Evolutionary conservation across 1,284 basidiomycete genomes (phyloP).

Genomic region (Polyporus tsugae): DNA sequence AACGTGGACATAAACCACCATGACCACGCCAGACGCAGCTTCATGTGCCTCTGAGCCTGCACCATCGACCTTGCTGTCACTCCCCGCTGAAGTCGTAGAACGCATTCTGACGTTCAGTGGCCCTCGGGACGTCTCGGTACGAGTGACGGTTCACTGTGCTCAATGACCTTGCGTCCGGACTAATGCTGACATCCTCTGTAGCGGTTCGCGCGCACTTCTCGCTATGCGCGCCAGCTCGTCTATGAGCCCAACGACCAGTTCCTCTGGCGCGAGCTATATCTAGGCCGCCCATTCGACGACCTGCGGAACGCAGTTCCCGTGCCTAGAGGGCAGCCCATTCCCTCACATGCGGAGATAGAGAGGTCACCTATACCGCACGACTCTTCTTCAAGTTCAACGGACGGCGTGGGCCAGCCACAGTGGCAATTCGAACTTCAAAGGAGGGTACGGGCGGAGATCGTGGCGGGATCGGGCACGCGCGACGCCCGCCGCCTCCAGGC

Average conservation of each 20-base stretch:
- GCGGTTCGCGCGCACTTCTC: slow-evolving; percentile 62
- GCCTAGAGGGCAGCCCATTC: slow-evolving; percentile 7
- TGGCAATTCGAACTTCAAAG: slow-evolving; percentile 45
- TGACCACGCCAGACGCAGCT: background rate
- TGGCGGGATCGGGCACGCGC: slow-evolving; percentile 31
- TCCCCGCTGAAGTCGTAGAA: slow-evolving; percentile 67
- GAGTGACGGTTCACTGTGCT: background rate
- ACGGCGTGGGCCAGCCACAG: background rate
- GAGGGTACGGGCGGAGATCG: slow-evolving; percentile 40
- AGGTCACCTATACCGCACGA: background rate
- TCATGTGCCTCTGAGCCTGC: background rate
- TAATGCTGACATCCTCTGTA: slow-evolving; percentile 9
- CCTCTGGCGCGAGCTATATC: slow-evolving; percentile 71
- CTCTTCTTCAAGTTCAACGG: background rate
- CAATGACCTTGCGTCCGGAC: background rate
- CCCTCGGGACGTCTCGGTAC: slow-evolving; percentile 58
- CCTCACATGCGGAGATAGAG: background rate
- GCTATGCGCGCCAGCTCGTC: slow-evolving; percentile 53
- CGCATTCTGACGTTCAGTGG: slow-evolving; percentile 61
- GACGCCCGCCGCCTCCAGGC: slow-evolving; percentile 43
- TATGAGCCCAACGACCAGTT: slow-evolving; percentile 59
- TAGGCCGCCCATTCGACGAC: slow-evolving; percentile 64
- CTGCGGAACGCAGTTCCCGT: slow-evolving; percentile 46
- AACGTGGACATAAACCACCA: slow-evolving; percentile 6
- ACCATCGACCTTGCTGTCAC: slow-evolving; percentile 28